These are phyloP conservation scores for Leishmania mexicana DNA, from an alignment of 208 protist species.

Conservation along the genomic window DNA sequence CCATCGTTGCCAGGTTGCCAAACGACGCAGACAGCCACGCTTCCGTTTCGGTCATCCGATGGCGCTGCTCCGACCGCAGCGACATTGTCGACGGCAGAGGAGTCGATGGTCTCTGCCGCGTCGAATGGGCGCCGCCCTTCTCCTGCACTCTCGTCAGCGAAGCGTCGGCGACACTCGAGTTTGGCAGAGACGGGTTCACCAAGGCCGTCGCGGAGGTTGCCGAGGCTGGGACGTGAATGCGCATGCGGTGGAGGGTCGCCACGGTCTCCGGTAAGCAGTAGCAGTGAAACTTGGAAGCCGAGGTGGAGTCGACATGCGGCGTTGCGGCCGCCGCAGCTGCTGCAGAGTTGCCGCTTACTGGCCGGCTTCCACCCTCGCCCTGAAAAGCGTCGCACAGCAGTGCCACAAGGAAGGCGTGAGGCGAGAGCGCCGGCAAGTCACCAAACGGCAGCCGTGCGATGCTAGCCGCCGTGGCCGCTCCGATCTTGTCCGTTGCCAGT, in stretches of 20 bases:
- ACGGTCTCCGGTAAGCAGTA: conserved; percentile 36
- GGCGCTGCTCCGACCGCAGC: not conserved
- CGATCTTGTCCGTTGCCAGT: not conserved
- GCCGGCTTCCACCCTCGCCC: not conserved
- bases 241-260: conserved; percentile 33
- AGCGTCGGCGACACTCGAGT: not conserved
- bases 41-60: conserved; percentile 8
- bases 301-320: not conserved
- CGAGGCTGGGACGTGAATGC: not conserved
- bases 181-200: not conserved
- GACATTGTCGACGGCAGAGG: not conserved
- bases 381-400: conserved; percentile 29
- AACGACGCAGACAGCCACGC: conserved; percentile 27
- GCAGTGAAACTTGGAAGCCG: conserved; percentile 11
- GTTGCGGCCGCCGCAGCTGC: not conserved
- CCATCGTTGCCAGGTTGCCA: not conserved
- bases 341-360: not conserved
- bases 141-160: not conserved
- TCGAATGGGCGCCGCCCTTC: not conserved
- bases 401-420: conserved; percentile 16
- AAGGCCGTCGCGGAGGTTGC: not conserved
- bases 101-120: not conserved
- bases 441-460: conserved; percentile 32
- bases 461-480: conserved; percentile 2
- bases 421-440: conserved; percentile 13